Base-by-base conservation (phyloP, 2,329 filamentous ascomycete species). In the Colletotrichum truncatum region DNA sequence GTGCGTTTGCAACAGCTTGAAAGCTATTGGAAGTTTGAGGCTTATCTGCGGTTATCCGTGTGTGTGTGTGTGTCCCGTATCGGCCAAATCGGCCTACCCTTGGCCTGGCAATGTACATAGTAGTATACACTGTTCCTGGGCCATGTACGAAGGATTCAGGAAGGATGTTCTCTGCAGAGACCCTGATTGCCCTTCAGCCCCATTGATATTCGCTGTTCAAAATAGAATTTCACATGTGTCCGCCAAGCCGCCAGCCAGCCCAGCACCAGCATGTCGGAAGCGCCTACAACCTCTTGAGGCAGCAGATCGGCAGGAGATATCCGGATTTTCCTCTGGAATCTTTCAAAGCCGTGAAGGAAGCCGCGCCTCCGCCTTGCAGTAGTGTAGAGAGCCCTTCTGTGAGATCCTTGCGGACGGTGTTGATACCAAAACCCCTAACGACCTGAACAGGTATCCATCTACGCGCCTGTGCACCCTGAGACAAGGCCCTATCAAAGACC, bases 401-500 rank as follows among this genome's bases (percentile, higher is more conserved):
- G 58, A 39, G 52, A 65, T 18, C 63, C 63, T 48, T 55, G 43
- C 30, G 36, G 56, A 38, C 48, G 41, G 56, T 60, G 16, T 54
- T 26, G 56, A 65, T 62, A 36, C 49, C 62, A 41, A n/a, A n/a
- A 32, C 59, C 43, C 48, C 49, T 54, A 62, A 48, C 62, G 41
- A 14, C 25, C 26, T 46, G 28, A 46, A 41, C 12, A 56, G 52
- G 53, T 39, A 56, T 36, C 39, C 48, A 49, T 49, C 46, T 32
- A 49, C 46, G 28, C 14, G 30, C 25, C 18, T 14, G 32, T 39
- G 52, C 46, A 41, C 48, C 41, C 57, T 63, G 63, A 66, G 63
- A 66, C 63, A 63, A 51, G 49, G 63, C 23, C 57, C 51, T 66
- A 66, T 62, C 63, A 63, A 12, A 6, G 63, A 62, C 63, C 63